These are phyloP conservation scores for Nemania bipapillata DNA, from an alignment of 2,329 filamentous ascomycete genomes.

Conservation along the genomic window DNA sequence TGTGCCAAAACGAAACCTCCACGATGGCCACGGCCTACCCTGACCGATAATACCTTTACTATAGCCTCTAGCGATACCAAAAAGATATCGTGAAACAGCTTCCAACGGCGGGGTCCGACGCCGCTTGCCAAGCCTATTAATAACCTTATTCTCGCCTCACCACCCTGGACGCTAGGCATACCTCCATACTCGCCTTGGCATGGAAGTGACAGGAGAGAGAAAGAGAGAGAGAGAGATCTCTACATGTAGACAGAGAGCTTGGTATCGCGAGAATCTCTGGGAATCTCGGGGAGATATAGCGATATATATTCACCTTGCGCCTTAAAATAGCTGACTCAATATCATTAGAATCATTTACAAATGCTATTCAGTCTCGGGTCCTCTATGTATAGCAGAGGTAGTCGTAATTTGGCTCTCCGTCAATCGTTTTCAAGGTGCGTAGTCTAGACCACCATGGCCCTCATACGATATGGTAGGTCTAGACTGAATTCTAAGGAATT, in stretches of 20 bases:
- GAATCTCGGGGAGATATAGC: not conserved
- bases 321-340: not conserved
- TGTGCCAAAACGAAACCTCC: conserved; percentile 9
- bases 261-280: not conserved
- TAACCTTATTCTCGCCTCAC: conserved; percentile 25
- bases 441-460: conserved; percentile 4
- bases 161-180: not conserved
- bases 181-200: not conserved
- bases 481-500: not conserved
- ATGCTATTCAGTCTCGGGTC: not conserved
- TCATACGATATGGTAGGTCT: conserved; percentile 1
- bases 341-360: not conserved
- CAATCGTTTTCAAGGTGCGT: not conserved
- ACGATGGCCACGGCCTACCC: not conserved
- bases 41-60: conserved; percentile 13
- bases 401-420: not conserved
- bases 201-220: not conserved
- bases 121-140: conserved; percentile 19
- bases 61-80: conserved; percentile 1
- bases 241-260: not conserved
- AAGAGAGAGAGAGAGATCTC: not conserved
- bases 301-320: not conserved
- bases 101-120: conserved; percentile 21
- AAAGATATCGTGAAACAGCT: conserved; percentile 2
- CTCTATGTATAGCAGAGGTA: not conserved